These are phyloP conservation scores for Tuber calosporum DNA, from an alignment of 495 filamentous ascomycete genomes.

Conservation along the genomic window DNA sequence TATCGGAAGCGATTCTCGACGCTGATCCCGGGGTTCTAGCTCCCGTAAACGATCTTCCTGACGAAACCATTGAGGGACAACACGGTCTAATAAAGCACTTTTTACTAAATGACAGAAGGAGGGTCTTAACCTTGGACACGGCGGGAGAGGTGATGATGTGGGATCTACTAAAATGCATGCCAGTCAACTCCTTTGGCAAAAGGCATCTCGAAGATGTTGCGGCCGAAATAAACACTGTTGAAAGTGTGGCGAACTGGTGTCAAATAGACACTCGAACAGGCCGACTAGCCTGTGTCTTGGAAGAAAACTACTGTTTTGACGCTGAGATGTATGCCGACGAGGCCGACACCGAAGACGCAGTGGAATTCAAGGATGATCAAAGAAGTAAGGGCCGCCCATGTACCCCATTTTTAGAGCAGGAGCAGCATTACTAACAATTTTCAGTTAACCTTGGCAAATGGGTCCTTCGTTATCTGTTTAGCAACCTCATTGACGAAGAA, in stretches of 20 bases:
- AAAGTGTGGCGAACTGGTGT: slow-evolving; percentile 91
- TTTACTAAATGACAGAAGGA: slow-evolving; percentile 80
- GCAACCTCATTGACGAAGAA: slow-evolving; percentile 80
- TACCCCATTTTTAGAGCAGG: neutral
- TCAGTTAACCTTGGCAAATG: slow-evolving; percentile 94
- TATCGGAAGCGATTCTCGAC: slow-evolving; percentile 57
- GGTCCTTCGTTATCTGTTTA: slow-evolving; percentile 89
- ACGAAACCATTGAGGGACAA: slow-evolving; percentile 87
- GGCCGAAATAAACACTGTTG: slow-evolving; percentile 75
- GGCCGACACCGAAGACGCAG: slow-evolving; percentile 58
- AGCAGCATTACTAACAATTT: neutral
- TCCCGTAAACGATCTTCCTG: slow-evolving; percentile 66
- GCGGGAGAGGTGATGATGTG: slow-evolving; percentile 93
- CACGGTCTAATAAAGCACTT: slow-evolving; percentile 91
- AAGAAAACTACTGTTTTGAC: slow-evolving; percentile 95
- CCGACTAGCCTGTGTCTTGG: slow-evolving; percentile 77
- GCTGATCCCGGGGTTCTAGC: slow-evolving; percentile 52
- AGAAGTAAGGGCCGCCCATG: slow-evolving; percentile 58
- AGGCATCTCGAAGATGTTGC: slow-evolving; percentile 86
- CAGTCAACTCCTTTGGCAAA: slow-evolving; percentile 82
- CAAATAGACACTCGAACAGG: slow-evolving; percentile 89
- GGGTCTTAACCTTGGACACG: slow-evolving; percentile 85
- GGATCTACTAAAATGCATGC: slow-evolving; percentile 83
- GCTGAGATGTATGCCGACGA: slow-evolving; percentile 96
- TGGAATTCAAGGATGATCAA: slow-evolving; percentile 86